Percentiles rank a stretch among this genome's conserved stretches.
Evolutionary conservation across 768 basidiomycete species (phyloP).

Genomic region (Leucosporidium scottii): DNA sequence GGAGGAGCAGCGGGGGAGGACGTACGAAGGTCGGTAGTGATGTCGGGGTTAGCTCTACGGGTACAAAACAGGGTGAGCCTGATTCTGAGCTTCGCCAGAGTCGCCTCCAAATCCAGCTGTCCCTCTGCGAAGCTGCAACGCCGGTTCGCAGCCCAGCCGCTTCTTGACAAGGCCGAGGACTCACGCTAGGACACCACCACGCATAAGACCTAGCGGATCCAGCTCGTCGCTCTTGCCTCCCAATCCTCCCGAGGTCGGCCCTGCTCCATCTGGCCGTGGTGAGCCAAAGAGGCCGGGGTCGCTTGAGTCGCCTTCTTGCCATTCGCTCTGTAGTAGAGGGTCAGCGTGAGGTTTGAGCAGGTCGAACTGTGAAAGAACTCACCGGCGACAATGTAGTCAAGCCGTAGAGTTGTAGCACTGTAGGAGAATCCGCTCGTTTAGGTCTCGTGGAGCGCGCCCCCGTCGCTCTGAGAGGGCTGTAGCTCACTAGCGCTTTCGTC

Average conservation of each 20-base stretch:
- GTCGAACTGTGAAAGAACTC: background rate
- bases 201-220: conserved; percentile 55
- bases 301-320: conserved; percentile 7
- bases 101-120: background rate
- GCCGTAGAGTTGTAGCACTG: conserved; percentile 30
- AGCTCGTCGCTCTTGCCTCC: conserved; percentile 29
- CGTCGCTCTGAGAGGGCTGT: background rate
- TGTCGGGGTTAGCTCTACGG: conserved; percentile 52
- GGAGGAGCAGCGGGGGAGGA: too few relatives aligned
- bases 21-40: conserved; percentile 54
- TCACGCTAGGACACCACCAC: conserved; percentile 43
- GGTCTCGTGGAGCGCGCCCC: background rate
- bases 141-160: background rate
- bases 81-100: background rate
- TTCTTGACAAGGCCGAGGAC: conserved; percentile 39
- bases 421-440: background rate
- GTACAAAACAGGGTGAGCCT: conserved; percentile 16
- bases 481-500: conserved; percentile 20
- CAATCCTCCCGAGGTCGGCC: background rate
- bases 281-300: conserved; percentile 12
- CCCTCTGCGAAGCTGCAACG: background rate
- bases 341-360: background rate
- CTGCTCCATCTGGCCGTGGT: conserved; percentile 1
- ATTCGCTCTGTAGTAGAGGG: conserved; percentile 2
- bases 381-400: conserved; percentile 15